Evolutionary conservation across 2,329 filamentous ascomycete species (phyloP).

Genomic region (Aspergillus novofumigatus): DNA sequence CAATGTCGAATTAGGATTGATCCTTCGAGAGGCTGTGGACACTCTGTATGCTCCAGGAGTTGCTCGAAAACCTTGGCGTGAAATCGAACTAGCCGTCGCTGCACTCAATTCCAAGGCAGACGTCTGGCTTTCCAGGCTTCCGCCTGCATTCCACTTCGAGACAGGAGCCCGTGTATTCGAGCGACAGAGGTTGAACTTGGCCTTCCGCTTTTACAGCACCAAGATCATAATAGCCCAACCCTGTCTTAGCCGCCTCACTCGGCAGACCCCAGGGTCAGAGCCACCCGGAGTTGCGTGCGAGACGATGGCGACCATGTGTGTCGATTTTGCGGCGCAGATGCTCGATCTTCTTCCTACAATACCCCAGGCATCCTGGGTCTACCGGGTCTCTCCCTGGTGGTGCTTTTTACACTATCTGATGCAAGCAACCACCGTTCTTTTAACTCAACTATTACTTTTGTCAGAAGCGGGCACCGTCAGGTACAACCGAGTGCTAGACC

Average conservation of each 20-base stretch:
- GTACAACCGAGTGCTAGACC: constrained; percentile 22
- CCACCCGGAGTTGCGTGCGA: constrained; percentile 28
- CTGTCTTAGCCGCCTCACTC: constrained; percentile 37
- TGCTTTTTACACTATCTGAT: constrained; percentile 39
- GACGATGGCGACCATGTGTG: constrained; percentile 32
- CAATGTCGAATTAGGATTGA: constrained; percentile 33
- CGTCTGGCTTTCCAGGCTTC: constrained; percentile 36
- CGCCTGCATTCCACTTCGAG: constrained; percentile 33
- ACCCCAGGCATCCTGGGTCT: constrained; percentile 28
- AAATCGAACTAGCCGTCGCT: constrained; percentile 35
- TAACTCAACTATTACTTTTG: constrained; percentile 34
- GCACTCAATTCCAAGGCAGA: constrained; percentile 33
- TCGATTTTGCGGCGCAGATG: constrained; percentile 33
- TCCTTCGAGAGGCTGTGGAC: constrained; percentile 35
- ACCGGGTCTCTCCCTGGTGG: constrained; percentile 37
- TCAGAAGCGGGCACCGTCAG: constrained; percentile 27
- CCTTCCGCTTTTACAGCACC: constrained; percentile 41
- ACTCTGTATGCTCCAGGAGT: constrained; percentile 37
- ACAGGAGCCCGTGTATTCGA: constrained; percentile 25
- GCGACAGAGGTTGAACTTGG: constrained; percentile 33
- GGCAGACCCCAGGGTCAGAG: constrained; percentile 22
- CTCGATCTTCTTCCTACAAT: constrained; percentile 34
- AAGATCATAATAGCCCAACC: constrained; percentile 42
- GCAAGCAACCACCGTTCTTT: constrained; percentile 35
- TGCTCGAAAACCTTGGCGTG: constrained; percentile 31